Conservation (phyloP, 495 filamentous ascomycete genomes). For the Xylaria longipes region DNA sequence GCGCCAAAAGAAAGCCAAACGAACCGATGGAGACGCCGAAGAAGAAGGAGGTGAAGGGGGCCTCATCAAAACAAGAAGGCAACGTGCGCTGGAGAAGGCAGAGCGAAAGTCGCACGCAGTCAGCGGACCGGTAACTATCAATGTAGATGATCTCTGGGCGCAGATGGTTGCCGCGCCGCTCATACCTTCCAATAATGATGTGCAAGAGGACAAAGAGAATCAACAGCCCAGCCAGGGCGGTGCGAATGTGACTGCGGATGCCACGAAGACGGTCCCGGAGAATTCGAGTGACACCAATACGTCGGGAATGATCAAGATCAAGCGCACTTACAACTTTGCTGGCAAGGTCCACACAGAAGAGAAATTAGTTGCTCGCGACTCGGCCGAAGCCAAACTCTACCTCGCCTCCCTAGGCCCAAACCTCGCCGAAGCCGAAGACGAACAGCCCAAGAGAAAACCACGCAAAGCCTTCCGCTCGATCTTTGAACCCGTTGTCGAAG, state of each 20-base stretch:
- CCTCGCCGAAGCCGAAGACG: slow-evolving; percentile 34
- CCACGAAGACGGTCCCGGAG: slow-evolving; percentile 32
- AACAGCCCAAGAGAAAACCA: slow-evolving; percentile 61
- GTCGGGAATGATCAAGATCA: slow-evolving; percentile 76
- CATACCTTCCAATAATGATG: slow-evolving; percentile 30
- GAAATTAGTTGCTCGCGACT: slow-evolving; percentile 77
- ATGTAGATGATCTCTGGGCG: slow-evolving; percentile 90
- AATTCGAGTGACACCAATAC: slow-evolving; percentile 16
- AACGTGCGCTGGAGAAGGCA: slow-evolving; percentile 66
- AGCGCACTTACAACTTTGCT: slow-evolving; percentile 88
- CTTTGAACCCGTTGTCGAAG: slow-evolving; percentile 76
- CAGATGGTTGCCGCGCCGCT: slow-evolving; percentile 66
- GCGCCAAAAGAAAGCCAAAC: slow-evolving; percentile 60
- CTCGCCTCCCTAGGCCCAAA: slow-evolving; percentile 63
- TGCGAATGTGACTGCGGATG: not conserved
- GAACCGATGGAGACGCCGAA: slow-evolving; percentile 50
- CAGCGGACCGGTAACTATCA: slow-evolving; percentile 75
- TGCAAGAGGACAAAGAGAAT: slow-evolving; percentile 33
- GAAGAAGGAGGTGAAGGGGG: slow-evolving; percentile 75
- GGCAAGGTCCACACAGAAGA: slow-evolving; percentile 84
- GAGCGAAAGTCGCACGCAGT: slow-evolving; percentile 67
- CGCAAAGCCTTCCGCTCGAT: slow-evolving; percentile 74
- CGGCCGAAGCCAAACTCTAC: slow-evolving; percentile 81
- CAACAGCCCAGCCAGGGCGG: slow-evolving; percentile 16
- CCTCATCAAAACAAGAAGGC: slow-evolving; percentile 80